Conservation (phyloP, 257 asterid species). For the Salvia splendens region DNA sequence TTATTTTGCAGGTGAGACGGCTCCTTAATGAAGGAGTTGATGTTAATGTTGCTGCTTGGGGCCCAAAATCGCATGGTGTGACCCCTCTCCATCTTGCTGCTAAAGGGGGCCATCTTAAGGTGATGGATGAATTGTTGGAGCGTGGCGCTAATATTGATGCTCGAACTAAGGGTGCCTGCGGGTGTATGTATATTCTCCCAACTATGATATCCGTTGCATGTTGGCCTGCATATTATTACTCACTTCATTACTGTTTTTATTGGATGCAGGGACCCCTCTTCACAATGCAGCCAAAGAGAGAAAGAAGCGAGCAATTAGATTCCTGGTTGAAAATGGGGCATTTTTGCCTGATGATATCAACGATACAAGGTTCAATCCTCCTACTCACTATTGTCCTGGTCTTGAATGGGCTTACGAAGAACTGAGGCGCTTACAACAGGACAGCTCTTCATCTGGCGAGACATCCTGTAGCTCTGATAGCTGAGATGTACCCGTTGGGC, state of each 20-base stretch:
- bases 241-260: not conserved
- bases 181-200: slow-evolving; percentile 57
- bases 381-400: slow-evolving; percentile 92
- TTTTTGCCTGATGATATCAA: slow-evolving; percentile 83
- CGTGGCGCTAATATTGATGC: slow-evolving; percentile 96
- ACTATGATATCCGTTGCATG: not conserved
- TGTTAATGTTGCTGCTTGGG: slow-evolving; percentile 89
- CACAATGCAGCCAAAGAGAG: slow-evolving; percentile 95
- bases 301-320: slow-evolving; percentile 76
- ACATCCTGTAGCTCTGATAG: slow-evolving; percentile 72
- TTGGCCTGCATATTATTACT: not conserved
- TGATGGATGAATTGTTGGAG: slow-evolving; percentile 87
- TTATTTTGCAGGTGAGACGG: slow-evolving; percentile 63
- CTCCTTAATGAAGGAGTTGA: slow-evolving; percentile 87
- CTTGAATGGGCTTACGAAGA: slow-evolving; percentile 99
- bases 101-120: slow-evolving; percentile 86
- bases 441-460: slow-evolving; percentile 70
- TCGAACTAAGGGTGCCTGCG: slow-evolving; percentile 94
- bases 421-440: slow-evolving; percentile 65
- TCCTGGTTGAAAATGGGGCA: slow-evolving; percentile 85
- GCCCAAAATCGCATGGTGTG: slow-evolving; percentile 85
- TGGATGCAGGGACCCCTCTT: slow-evolving; percentile 89
- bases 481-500: slow-evolving; percentile 40
- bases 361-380: slow-evolving; percentile 96
- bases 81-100: slow-evolving; percentile 99